Evolutionary conservation across 164 flowering plant species (phyloP).

Genomic region (Houttuynia cordata): DNA sequence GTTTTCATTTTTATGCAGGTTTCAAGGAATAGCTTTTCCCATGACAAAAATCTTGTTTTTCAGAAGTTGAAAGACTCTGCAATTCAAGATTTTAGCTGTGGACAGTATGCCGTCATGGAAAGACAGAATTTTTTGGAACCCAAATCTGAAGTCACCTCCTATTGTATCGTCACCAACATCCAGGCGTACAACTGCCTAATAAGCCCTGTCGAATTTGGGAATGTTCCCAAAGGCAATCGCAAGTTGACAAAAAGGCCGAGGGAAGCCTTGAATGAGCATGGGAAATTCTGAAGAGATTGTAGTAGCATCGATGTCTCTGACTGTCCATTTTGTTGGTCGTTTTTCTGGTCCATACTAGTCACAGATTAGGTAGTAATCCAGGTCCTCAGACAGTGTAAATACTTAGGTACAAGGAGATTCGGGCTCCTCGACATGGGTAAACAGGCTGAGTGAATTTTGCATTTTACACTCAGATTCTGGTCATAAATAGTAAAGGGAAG

Average conservation of each 20-base stretch:
- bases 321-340: background rate
- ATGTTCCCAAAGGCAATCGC: constrained; percentile 19
- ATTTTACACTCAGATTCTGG: constrained; percentile 24
- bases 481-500: background rate
- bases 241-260: constrained; percentile 23
- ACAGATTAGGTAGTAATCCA: background rate
- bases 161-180: constrained; percentile 59
- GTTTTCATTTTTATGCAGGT: constrained; percentile 27
- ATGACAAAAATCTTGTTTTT: constrained; percentile 33
- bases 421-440: constrained; percentile 1
- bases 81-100: constrained; percentile 37
- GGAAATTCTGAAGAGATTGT: constrained; percentile 24
- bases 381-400: constrained; percentile 8
- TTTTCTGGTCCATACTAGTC: background rate
- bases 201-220: constrained; percentile 11
- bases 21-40: constrained; percentile 18
- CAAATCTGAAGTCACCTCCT: constrained; percentile 32
- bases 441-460: constrained; percentile 56
- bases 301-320: constrained; percentile 8
- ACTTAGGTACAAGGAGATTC: background rate
- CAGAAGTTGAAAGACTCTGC: constrained; percentile 43
- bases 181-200: constrained; percentile 10
- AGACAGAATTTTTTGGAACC: constrained; percentile 25
- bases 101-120: constrained; percentile 45
- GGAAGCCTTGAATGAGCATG: constrained; percentile 12